Base-by-base conservation (phyloP, 164 flowering plant species). In the Tetracentron sinense region DNA sequence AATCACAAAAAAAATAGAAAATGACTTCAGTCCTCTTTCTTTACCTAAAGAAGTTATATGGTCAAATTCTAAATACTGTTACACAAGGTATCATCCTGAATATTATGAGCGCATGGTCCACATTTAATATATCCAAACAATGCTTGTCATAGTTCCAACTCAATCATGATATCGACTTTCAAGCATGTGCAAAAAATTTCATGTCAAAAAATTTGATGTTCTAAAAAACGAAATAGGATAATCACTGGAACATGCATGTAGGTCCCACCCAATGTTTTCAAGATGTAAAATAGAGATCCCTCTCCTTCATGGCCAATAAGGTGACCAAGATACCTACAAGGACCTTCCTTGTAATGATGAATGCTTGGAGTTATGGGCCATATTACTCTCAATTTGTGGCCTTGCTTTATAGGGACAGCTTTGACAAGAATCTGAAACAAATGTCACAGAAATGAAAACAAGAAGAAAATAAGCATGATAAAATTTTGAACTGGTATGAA, bases 221-320 rank as follows among this genome's bases (percentile, higher is more conserved):
- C 1, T 57, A 27, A 70, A 49, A 16, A n/a, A 51, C 21, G 42
- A 23, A 30, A 28, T 26, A 26, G 30, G 35, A 27, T 25, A 56
- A 21, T 27, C 14, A 64, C 12, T 29, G 12, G n/a, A 61, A 42
- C 20, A 25, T 26, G 35, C 20, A 31, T 61, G 42, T 38, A 72
- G 54, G 71, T 77, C 96, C 67, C 72, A 90, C 97, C 98, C 78
- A 89, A 78, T 23, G 68, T 78, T 80, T 91, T 91, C 84, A 94
- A 80, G 78, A 84, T 48, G 63, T 72, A 83, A 77, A 86, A 94
- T 61, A 94, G 72, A 67, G 97, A 91, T 54, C 97, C 97, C 70
- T 91, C 96, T 76, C 90, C 97, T 89, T 94, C 99, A 85, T 94
- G 99, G 62, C 97, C 99, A 74, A 94, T 91, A 66, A 91, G 90